These are phyloP conservation scores for Lactarius psammicola DNA, from an alignment of 768 basidiomycete species.

Conservation along the genomic window DNA sequence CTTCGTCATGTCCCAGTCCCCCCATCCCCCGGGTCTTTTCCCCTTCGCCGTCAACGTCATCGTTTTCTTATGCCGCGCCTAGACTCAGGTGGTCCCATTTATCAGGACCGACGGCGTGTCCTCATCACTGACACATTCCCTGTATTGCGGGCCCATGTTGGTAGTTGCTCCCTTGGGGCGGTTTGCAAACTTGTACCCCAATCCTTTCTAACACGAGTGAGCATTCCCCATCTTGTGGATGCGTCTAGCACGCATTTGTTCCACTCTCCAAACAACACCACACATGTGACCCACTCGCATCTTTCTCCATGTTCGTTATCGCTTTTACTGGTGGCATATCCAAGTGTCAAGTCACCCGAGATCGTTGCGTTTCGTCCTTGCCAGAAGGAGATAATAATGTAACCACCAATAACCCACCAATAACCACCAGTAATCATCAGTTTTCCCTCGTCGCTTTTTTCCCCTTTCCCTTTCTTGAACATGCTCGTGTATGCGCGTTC, in stretches of 20 bases:
- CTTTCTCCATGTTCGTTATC: background rate
- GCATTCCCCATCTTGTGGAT: background rate
- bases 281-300: background rate
- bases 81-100: constrained; percentile 35
- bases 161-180: background rate
- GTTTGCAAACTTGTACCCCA: background rate
- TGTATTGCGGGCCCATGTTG: background rate
- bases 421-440: background rate
- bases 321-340: background rate
- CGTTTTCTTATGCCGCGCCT: constrained; percentile 35
- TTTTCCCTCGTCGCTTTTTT: background rate
- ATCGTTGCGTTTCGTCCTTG: background rate
- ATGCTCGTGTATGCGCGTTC: background rate
- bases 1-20: constrained; percentile 36
- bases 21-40: constrained; percentile 37
- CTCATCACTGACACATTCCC: background rate
- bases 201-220: background rate
- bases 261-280: background rate
- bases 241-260: background rate
- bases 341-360: background rate
- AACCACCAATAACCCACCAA: background rate
- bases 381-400: background rate
- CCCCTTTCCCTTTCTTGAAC: background rate
- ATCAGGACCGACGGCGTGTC: background rate
- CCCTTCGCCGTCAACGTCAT: constrained; percentile 54